These are phyloP conservation scores for Coccinonectria pachysandricola DNA, from an alignment of 2,329 filamentous ascomycete species.

Conservation along the genomic window DNA sequence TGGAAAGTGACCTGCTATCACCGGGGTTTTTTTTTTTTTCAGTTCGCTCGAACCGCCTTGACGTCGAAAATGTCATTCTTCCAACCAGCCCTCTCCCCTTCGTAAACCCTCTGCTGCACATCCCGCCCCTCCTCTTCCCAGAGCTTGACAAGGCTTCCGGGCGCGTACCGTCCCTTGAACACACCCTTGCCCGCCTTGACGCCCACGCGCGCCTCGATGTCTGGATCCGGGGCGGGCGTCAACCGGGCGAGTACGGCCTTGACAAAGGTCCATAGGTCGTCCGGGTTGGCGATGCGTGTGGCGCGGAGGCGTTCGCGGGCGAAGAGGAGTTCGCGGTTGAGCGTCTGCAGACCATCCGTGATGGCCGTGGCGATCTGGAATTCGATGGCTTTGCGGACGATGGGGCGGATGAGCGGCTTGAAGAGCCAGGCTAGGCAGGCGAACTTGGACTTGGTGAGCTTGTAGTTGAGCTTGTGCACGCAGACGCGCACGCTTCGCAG, in stretches of 20 bases:
- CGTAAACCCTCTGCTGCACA: slow-evolving; percentile 64
- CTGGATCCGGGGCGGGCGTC: slow-evolving; percentile 61
- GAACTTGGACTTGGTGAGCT: slow-evolving; percentile 63
- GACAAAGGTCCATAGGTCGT: slow-evolving; percentile 72
- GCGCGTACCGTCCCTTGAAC: slow-evolving; percentile 79
- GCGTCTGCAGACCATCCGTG: slow-evolving; percentile 55
- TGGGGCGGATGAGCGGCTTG: slow-evolving; percentile 72
- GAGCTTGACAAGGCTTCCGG: slow-evolving; percentile 79
- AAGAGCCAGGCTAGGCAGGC: slow-evolving; percentile 70
- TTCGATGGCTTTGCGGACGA: slow-evolving; percentile 72
- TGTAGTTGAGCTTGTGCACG: slow-evolving; percentile 81
- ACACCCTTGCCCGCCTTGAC: slow-evolving; percentile 48
- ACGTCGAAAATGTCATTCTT: slow-evolving; percentile 72
- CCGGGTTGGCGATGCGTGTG: slow-evolving; percentile 68
- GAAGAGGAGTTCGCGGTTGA: slow-evolving; percentile 79
- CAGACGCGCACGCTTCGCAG: slow-evolving; percentile 66
- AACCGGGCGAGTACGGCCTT: slow-evolving; percentile 71
- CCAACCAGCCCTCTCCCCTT: slow-evolving; percentile 65
- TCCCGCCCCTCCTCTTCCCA: slow-evolving; percentile 71
- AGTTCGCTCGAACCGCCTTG: slow-evolving; percentile 22
- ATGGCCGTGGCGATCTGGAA: slow-evolving; percentile 65
- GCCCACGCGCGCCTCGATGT: slow-evolving; percentile 65
- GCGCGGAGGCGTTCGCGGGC: slow-evolving; percentile 80
- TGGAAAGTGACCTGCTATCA: too few species aligned
- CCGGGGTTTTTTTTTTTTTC: too few species aligned